These are phyloP conservation scores for Lachnellula occidentalis DNA, from an alignment of 2,329 filamentous ascomycete genomes.

Conservation along the genomic window DNA sequence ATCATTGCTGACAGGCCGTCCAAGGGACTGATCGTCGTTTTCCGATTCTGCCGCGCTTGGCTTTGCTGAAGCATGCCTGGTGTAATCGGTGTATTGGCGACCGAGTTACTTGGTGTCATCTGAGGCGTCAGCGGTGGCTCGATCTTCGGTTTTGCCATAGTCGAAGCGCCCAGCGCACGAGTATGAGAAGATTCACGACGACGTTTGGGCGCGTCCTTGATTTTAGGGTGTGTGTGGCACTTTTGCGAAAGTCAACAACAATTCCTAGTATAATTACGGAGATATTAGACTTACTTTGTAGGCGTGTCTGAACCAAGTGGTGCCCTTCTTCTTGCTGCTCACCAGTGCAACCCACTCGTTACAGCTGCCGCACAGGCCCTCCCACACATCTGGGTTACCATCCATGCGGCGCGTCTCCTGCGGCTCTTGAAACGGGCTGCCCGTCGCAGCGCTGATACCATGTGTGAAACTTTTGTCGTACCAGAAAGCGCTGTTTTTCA, in stretches of 20 bases:
- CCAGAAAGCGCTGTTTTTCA: constrained; percentile 91
- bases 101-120: constrained; percentile 33
- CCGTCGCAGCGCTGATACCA: constrained; percentile 77
- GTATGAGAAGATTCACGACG: constrained; percentile 55
- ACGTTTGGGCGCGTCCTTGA: constrained; percentile 65
- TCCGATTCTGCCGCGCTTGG: constrained; percentile 15
- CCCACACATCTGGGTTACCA: constrained; percentile 76
- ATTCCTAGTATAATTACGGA: background rate
- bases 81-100: constrained; percentile 34
- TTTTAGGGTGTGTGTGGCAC: constrained; percentile 68
- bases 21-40: constrained; percentile 32
- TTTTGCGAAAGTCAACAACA: constrained; percentile 29
- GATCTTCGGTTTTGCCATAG: constrained; percentile 43
- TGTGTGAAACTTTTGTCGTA: constrained; percentile 90
- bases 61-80: constrained; percentile 10
- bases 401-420: constrained; percentile 71
- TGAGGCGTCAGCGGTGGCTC: constrained; percentile 44
- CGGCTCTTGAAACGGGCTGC: constrained; percentile 71
- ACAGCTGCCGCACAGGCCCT: constrained; percentile 72
- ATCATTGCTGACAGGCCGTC: constrained; percentile 44
- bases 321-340: constrained; percentile 88
- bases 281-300: constrained; percentile 61
- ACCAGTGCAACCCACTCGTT: constrained; percentile 77
- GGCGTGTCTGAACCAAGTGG: constrained; percentile 83
- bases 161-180: constrained; percentile 31